A percentile compares a stretch with the other conserved stretches of the same genome.
Conservation (phyloP, 495 filamentous ascomycete genomes). For the Aspergillus incahuasiensis region DNA sequence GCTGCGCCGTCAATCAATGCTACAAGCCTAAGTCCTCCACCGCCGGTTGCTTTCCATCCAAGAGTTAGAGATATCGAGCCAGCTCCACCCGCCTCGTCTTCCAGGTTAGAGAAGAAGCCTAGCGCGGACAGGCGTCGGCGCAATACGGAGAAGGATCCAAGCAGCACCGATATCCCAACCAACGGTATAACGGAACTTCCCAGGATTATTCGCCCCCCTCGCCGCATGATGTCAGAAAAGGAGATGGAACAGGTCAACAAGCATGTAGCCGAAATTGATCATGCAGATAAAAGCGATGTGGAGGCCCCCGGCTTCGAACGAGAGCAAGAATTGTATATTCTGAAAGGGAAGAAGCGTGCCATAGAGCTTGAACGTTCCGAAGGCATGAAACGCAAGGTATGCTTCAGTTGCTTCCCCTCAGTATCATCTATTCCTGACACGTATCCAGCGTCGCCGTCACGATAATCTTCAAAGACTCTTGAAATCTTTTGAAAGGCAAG, state of each 20-base stretch:
- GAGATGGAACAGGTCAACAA: constrained; percentile 65
- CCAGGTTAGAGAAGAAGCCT: constrained; percentile 30
- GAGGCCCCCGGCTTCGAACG: constrained; percentile 60
- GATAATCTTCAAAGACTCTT: constrained; percentile 45
- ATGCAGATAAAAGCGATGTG: constrained; percentile 59
- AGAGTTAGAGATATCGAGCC: constrained; percentile 26
- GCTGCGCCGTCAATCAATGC: constrained; percentile 21
- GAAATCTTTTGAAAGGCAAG: constrained; percentile 50
- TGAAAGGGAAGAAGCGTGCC: constrained; percentile 56
- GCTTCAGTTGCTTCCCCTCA: constrained; percentile 16
- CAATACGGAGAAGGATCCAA: constrained; percentile 41
- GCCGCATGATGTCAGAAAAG: constrained; percentile 53
- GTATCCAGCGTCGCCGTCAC: constrained; percentile 51
- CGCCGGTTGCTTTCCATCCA: constrained; percentile 11
- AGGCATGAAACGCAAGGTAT: constrained; percentile 52
- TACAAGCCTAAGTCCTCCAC: constrained; percentile 14
- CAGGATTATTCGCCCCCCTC: constrained; percentile 29
- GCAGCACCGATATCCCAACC: constrained; percentile 38
- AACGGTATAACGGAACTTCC: constrained; percentile 28
- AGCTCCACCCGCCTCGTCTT: constrained; percentile 19
- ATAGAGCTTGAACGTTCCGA: constrained; percentile 56
- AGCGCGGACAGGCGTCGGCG: constrained; percentile 27
- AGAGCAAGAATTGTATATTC: constrained; percentile 50
- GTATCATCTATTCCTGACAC: constrained; percentile 10
- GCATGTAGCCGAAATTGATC: constrained; percentile 62